Evolutionary conservation across 345 rosid species (phyloP).

Genomic region (Salix suchowensis): DNA sequence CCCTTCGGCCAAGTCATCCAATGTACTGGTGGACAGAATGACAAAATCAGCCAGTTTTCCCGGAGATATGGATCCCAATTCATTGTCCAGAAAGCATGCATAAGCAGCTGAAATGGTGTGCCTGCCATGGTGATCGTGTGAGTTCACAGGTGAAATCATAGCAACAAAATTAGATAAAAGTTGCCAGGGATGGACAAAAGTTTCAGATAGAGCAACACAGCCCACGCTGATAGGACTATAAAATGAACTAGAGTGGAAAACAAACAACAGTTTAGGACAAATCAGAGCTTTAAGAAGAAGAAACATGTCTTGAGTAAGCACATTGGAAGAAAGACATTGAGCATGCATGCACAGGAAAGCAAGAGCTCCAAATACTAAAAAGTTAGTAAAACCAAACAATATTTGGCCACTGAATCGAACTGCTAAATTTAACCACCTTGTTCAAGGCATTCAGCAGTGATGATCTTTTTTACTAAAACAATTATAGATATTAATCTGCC

Average conservation of each 20-base stretch:
- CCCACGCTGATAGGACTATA: too few relatives aligned
- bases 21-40: constrained; percentile 47
- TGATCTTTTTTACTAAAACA: too few relatives aligned
- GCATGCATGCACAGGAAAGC: too few relatives aligned
- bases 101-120: constrained; percentile 78
- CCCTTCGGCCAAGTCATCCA: constrained; percentile 56
- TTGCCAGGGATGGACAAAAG: not conserved
- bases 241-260: too few relatives aligned
- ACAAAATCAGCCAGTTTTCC: constrained; percentile 89
- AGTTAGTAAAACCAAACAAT: too few relatives aligned
- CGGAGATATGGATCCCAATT: constrained; percentile 67
- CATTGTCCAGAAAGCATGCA: constrained; percentile 70
- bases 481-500: too few relatives aligned
- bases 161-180: not conserved
- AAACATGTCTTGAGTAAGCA: not conserved
- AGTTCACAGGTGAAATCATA: not conserved
- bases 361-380: too few relatives aligned
- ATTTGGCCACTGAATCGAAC: too few relatives aligned
- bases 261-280: too few relatives aligned
- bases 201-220: too few relatives aligned
- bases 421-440: too few relatives aligned
- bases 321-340: not conserved
- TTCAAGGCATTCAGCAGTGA: too few relatives aligned
- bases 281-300: not conserved
- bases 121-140: constrained; percentile 37